Evolutionary conservation across 2,329 filamentous ascomycete genomes (phyloP).

Genomic region (Pseudogymnoascus verrucosus): DNA sequence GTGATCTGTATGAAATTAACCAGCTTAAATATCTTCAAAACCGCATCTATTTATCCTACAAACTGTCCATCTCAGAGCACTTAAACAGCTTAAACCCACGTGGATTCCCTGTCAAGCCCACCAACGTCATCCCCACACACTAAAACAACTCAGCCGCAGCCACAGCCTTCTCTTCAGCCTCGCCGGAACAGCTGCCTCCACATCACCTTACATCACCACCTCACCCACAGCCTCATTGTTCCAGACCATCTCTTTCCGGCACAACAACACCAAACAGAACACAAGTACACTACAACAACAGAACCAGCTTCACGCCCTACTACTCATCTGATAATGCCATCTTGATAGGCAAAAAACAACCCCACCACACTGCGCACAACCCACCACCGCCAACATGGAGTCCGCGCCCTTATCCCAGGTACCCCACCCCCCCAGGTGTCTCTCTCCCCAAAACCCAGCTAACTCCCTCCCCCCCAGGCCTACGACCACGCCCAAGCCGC

Average conservation of each 20-base stretch:
- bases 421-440: conserved; percentile 19
- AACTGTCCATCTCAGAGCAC: not conserved
- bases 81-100: not conserved
- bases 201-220: not conserved
- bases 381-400: conserved; percentile 47
- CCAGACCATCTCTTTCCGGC: not conserved
- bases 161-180: not conserved
- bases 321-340: not conserved
- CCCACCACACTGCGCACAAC: conserved; percentile 2
- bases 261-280: not conserved
- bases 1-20: not conserved
- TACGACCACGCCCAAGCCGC: conserved; percentile 86
- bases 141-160: not conserved
- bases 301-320: not conserved
- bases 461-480: conserved; percentile 44
- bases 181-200: not conserved
- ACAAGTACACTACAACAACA: not conserved
- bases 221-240: not conserved
- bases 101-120: not conserved
- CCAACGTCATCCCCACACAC: not conserved
- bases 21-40: not conserved
- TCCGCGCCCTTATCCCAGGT: conserved; percentile 60
- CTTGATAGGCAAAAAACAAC: not conserved
- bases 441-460: conserved; percentile 15
- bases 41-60: not conserved